Evolutionary conservation across 75 land plant genomes (phyloP).

Genomic region (Larix kaempferi): DNA sequence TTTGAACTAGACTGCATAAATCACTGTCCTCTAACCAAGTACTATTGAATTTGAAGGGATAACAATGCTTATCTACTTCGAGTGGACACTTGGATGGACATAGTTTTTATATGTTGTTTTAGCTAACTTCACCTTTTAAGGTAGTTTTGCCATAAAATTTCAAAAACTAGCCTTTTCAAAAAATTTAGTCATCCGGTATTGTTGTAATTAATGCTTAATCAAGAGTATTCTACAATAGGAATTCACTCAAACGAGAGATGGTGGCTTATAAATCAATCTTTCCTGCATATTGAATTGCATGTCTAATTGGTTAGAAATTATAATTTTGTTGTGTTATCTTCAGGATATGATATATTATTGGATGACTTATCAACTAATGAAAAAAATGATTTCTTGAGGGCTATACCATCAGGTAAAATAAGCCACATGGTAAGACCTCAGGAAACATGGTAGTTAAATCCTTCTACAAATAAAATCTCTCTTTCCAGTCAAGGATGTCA

Average conservation of each 20-base stretch:
- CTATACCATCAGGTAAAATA: conserved; percentile 74
- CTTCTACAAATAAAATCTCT: conserved; percentile 53
- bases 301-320: not conserved
- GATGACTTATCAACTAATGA: conserved; percentile 70
- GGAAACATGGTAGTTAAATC: conserved; percentile 91
- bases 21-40: too few relatives aligned
- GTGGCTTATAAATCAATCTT: not conserved
- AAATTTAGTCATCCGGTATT: not conserved
- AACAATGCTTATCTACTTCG: too few relatives aligned
- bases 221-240: not conserved
- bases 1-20: too few relatives aligned
- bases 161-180: not conserved
- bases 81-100: not conserved
- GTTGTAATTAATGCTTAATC: not conserved
- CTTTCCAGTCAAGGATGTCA: conserved; percentile 59
- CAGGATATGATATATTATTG: conserved; percentile 56
- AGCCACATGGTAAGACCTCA: conserved; percentile 87
- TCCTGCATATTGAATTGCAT: not conserved
- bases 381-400: conserved; percentile 59
- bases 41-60: too few relatives aligned
- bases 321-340: not conserved
- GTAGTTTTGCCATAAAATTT: not conserved
- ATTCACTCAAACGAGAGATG: not conserved
- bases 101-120: not conserved
- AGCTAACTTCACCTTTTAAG: not conserved